A percentile compares a stretch with the other conserved stretches of the same genome.
phyloP scores from a whole-genome alignment of 31 red algal genomes.

The Bonnemaisonia californica region DNA sequence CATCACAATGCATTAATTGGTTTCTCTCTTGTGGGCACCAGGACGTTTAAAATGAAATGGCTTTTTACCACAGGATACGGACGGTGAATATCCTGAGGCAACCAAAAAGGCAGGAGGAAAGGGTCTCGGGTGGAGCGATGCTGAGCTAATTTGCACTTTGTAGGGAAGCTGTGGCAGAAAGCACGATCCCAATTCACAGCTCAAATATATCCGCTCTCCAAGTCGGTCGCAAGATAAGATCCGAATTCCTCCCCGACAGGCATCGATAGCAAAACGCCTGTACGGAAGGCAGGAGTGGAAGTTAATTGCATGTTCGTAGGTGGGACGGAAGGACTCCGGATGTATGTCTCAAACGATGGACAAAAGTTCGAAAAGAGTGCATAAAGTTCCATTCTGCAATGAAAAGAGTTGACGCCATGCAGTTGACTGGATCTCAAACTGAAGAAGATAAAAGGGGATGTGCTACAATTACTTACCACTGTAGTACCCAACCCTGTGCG shows the following conservation, averaged over 20 bases:
- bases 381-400: neutral
- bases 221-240: neutral
- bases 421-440: too few species aligned
- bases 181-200: neutral
- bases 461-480: too few species aligned
- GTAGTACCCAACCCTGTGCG: too few species aligned
- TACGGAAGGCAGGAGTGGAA: neutral
- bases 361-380: slow-evolving; percentile 1
- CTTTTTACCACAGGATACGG: too few species aligned
- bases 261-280: neutral
- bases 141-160: neutral
- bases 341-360: slow-evolving; percentile 14
- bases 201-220: slow-evolving; percentile 5
- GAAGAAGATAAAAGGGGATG: too few species aligned
- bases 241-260: slow-evolving; percentile 12
- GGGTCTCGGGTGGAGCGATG: slow-evolving; percentile 2
- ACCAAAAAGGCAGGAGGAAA: too few species aligned
- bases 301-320: neutral
- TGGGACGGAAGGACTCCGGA: slow-evolving; percentile 3
- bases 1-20: too few species aligned
- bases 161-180: neutral
- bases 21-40: too few species aligned
- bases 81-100: too few species aligned
- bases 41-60: too few species aligned
- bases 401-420: too few species aligned